phyloP scores from a whole-genome alignment of 2,329 filamentous ascomycete genomes.

The Botrytis byssoidea region DNA sequence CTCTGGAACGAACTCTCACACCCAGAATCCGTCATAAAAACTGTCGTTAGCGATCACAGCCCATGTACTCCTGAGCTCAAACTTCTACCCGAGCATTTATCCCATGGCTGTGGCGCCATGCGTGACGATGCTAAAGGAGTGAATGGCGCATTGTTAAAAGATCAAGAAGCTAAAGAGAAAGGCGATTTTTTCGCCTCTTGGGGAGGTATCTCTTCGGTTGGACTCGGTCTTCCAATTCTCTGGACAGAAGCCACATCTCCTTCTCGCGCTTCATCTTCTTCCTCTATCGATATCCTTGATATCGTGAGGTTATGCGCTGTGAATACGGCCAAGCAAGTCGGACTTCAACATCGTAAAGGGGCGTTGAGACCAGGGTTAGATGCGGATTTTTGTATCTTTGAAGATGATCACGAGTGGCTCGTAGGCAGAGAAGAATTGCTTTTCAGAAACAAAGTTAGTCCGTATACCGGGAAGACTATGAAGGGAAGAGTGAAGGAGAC shows the following conservation, averaged over 20 bases:
- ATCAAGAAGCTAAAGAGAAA: slow-evolving; percentile 44
- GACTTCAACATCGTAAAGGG: slow-evolving; percentile 78
- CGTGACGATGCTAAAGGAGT: slow-evolving; percentile 30
- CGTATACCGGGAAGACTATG: slow-evolving; percentile 60
- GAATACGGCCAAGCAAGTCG: slow-evolving; percentile 86
- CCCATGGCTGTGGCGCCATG: slow-evolving; percentile 38
- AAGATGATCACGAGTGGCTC: slow-evolving; percentile 76
- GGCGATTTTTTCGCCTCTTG: slow-evolving; percentile 96
- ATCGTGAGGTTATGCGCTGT: slow-evolving; percentile 82
- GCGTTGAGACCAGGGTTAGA: slow-evolving; percentile 78
- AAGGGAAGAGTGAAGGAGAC: slow-evolving; percentile 47
- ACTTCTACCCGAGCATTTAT: slow-evolving; percentile 69
- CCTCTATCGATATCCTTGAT: slow-evolving; percentile 56
- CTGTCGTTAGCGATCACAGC: slow-evolving; percentile 92
- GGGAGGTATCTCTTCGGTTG: slow-evolving; percentile 94
- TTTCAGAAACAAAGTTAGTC: slow-evolving; percentile 47
- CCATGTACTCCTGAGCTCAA: slow-evolving; percentile 96
- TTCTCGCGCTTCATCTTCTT: slow-evolving; percentile 30
- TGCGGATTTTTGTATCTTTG: slow-evolving; percentile 89
- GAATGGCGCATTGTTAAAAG: slow-evolving; percentile 30
- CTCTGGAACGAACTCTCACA: slow-evolving; percentile 79
- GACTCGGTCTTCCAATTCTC: slow-evolving; percentile 87
- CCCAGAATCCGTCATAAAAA: slow-evolving; percentile 77
- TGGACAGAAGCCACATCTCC: slow-evolving; percentile 50
- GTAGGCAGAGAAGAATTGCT: slow-evolving; percentile 78